A percentile compares a stretch with the other conserved stretches of the same genome.
Evolutionary conservation across 2,329 filamentous ascomycete species (phyloP).

Genomic region (Aspergillus felis): DNA sequence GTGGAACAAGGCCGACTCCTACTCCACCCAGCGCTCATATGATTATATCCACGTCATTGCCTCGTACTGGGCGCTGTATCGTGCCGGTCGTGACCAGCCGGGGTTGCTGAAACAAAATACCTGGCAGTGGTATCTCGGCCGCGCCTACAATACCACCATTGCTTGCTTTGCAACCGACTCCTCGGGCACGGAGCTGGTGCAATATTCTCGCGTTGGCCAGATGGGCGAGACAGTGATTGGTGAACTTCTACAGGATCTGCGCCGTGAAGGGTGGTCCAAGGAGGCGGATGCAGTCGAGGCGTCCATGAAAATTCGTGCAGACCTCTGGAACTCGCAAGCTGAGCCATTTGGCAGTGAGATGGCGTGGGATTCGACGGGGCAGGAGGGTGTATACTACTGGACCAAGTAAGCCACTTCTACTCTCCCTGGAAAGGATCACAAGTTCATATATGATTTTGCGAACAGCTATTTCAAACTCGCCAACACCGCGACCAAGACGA

Average conservation of each 20-base stretch:
- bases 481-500: constrained; percentile 48
- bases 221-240: constrained; percentile 61
- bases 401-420: constrained; percentile 35
- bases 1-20: constrained; percentile 48
- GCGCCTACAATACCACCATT: constrained; percentile 50
- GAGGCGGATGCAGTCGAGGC: constrained; percentile 41
- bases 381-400: constrained; percentile 61
- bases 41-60: constrained; percentile 57
- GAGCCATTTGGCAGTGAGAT: constrained; percentile 59
- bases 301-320: constrained; percentile 49
- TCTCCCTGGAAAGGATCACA: neutral
- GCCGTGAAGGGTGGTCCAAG: constrained; percentile 42
- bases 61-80: constrained; percentile 57
- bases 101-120: constrained; percentile 38
- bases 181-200: constrained; percentile 33
- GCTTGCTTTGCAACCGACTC: constrained; percentile 32
- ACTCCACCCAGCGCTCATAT: constrained; percentile 51
- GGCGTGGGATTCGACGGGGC: constrained; percentile 61
- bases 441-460: neutral
- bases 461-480: constrained; percentile 47
- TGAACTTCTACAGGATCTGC: constrained; percentile 50
- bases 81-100: constrained; percentile 50
- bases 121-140: constrained; percentile 55
- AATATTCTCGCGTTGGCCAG: constrained; percentile 32
- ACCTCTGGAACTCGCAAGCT: constrained; percentile 48